Conservation (phyloP, 1,284 basidiomycete genomes). For the Cryptococcus maquisensis region DNA sequence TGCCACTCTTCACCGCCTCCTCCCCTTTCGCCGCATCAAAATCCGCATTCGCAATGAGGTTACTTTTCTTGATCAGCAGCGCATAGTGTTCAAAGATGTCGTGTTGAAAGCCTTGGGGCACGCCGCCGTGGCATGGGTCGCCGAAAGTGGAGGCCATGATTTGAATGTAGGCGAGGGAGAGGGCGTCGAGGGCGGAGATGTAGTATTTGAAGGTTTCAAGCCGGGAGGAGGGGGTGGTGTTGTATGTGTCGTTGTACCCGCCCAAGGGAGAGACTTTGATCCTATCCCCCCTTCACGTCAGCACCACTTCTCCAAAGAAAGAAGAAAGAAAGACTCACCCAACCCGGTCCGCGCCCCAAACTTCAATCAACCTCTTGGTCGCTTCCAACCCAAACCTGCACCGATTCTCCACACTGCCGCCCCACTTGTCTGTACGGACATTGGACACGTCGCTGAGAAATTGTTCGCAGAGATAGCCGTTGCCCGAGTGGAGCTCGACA, state of each 20-base stretch:
- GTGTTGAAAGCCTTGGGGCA: conserved; percentile 6
- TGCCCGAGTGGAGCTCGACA: conserved; percentile 54
- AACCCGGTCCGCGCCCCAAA: conserved; percentile 54
- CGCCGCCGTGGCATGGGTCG: conserved; percentile 12
- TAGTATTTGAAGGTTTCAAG: conserved; percentile 14
- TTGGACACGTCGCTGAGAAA: conserved; percentile 56
- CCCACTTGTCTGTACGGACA: conserved; percentile 59
- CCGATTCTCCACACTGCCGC: conserved; percentile 58
- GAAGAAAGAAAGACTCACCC: conserved; percentile 47
- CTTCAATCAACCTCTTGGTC: conserved; percentile 51
- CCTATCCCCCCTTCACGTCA: conserved; percentile 36
- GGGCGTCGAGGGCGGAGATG: conserved; percentile 13
- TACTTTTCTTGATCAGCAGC: conserved; percentile 20
- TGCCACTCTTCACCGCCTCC: conserved; percentile 29
- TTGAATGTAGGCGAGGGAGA: conserved; percentile 55
- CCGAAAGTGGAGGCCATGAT: conserved; percentile 27
- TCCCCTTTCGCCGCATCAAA: conserved; percentile 34
- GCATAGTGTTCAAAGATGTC: conserved; percentile 17
- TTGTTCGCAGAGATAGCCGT: conserved; percentile 50
- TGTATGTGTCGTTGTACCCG: conserved; percentile 19
- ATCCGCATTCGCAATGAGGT: conserved; percentile 55
- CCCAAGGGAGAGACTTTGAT: conserved; percentile 13
- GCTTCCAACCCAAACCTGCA: conserved; percentile 55
- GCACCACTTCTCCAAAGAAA: conserved; percentile 51
- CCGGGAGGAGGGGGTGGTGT: neutral